phyloP scores from a whole-genome alignment of 106 monocot genomes.

The Iris macrosiphon region DNA sequence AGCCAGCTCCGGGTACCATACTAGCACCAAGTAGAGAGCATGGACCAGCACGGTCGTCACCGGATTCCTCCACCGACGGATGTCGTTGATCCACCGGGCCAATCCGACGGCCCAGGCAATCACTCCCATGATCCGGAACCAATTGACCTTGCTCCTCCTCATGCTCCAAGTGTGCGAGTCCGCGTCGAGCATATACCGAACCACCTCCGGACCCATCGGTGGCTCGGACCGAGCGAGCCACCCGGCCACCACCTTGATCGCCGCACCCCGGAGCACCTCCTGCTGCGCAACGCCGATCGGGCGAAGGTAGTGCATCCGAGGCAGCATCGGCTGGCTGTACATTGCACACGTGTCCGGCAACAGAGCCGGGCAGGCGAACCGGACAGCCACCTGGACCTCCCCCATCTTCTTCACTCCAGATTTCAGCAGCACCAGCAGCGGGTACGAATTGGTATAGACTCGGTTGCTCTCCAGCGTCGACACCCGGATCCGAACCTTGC shows the following conservation, averaged over 20 bases:
- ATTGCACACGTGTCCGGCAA: constrained; percentile 77
- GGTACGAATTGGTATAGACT: constrained; percentile 82
- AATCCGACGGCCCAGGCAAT: constrained; percentile 69
- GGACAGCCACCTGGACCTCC: constrained; percentile 77
- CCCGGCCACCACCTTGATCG: constrained; percentile 53
- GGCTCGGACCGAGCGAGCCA: constrained; percentile 86
- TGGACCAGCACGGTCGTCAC: constrained; percentile 80
- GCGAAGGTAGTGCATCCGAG: constrained; percentile 88
- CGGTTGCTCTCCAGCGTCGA: constrained; percentile 91
- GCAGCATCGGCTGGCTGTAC: constrained; percentile 73
- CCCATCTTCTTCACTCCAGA: constrained; percentile 96
- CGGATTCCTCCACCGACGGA: constrained; percentile 75
- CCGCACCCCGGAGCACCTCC: constrained; percentile 69
- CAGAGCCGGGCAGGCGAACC: constrained; percentile 59
- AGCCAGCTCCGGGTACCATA: constrained; percentile 87
- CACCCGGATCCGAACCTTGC: constrained; percentile 81
- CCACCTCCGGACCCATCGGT: constrained; percentile 81
- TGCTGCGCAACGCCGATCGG: constrained; percentile 92
- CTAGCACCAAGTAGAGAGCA: constrained; percentile 72
- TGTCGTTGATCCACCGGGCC: constrained; percentile 62
- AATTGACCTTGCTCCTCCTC: constrained; percentile 77
- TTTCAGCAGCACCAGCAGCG: constrained; percentile 60
- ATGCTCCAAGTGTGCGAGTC: constrained; percentile 85
- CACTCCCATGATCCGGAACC: constrained; percentile 90
- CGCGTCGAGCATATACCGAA: constrained; percentile 84